Conservation (phyloP, 2,329 filamentous ascomycete species). For the Verticillium nonalfalfae region DNA sequence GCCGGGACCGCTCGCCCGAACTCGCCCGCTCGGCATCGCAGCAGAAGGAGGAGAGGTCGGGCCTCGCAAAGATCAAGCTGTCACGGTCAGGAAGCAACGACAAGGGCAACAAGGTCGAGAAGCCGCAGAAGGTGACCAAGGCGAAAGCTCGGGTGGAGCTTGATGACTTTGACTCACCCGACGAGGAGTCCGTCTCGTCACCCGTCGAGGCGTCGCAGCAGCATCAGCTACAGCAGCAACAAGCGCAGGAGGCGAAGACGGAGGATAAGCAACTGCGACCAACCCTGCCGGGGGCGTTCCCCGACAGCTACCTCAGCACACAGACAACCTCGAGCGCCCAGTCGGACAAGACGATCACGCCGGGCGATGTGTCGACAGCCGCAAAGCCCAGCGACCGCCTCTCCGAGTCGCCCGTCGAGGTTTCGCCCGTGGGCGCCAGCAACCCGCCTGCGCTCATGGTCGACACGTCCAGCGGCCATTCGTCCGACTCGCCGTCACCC, state of each 20-base stretch:
- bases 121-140: slow-evolving; percentile 45
- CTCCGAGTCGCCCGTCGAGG: slow-evolving; percentile 63
- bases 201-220: slow-evolving; percentile 13
- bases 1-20: slow-evolving; percentile 19
- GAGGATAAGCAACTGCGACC: slow-evolving; percentile 21
- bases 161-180: slow-evolving; percentile 62
- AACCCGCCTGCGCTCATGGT: slow-evolving; percentile 62
- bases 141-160: slow-evolving; percentile 59
- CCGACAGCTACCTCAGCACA: slow-evolving; percentile 29
- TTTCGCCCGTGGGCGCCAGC: slow-evolving; percentile 48
- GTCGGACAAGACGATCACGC: slow-evolving; percentile 23
- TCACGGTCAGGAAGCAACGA: slow-evolving; percentile 34
- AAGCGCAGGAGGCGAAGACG: slow-evolving; percentile 10
- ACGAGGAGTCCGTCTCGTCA: slow-evolving; percentile 27
- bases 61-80: slow-evolving; percentile 34
- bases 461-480: slow-evolving; percentile 67
- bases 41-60: slow-evolving; percentile 33
- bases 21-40: slow-evolving; percentile 26
- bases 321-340: slow-evolving; percentile 18
- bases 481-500: slow-evolving; percentile 58
- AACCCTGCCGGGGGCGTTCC: slow-evolving; percentile 31
- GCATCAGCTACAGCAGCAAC: slow-evolving; percentile 10
- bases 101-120: slow-evolving; percentile 45
- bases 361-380: slow-evolving; percentile 8
- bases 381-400: slow-evolving; percentile 32